A percentile compares a stretch with the other conserved stretches of the same genome.
Evolutionary conservation across 2,329 filamentous ascomycete species (phyloP).

Genomic region (Phialophora macrospora): DNA sequence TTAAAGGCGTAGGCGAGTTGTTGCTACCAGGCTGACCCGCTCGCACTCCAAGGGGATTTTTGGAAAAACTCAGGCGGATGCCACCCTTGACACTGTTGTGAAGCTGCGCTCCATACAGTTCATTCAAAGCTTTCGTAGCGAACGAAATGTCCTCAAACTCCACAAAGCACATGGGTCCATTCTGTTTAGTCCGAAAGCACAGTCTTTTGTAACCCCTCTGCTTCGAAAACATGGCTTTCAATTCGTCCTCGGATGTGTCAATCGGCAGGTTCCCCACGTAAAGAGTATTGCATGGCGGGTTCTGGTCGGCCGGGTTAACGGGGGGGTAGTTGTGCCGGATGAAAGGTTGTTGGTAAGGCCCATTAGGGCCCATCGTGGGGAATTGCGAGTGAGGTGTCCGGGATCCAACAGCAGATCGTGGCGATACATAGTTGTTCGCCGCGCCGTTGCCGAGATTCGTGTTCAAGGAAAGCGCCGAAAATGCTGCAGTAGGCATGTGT

Average conservation of each 20-base stretch:
- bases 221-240: slow-evolving; percentile 91
- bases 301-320: slow-evolving; percentile 92
- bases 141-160: slow-evolving; percentile 94
- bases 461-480: slow-evolving; percentile 73
- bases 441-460: slow-evolving; percentile 58
- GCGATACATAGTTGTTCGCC: slow-evolving; percentile 55
- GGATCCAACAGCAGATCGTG: slow-evolving; percentile 55
- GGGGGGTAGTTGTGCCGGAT: slow-evolving; percentile 75
- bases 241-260: slow-evolving; percentile 91
- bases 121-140: slow-evolving; percentile 86
- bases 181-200: slow-evolving; percentile 91
- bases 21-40: slow-evolving; percentile 68
- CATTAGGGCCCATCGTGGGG: slow-evolving; percentile 57
- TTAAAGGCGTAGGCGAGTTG: slow-evolving; percentile 57
- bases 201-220: slow-evolving; percentile 94
- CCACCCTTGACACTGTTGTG: slow-evolving; percentile 94
- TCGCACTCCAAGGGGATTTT: slow-evolving; percentile 92
- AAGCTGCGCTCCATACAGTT: slow-evolving; percentile 83
- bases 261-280: slow-evolving; percentile 97
- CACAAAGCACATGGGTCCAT: slow-evolving; percentile 98
- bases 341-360: slow-evolving; percentile 64
- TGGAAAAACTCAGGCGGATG: slow-evolving; percentile 94
- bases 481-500: slow-evolving; percentile 70
- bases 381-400: slow-evolving; percentile 60
- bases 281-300: slow-evolving; percentile 95